A percentile compares a stretch with the other conserved stretches of the same genome.
These are phyloP conservation scores for Ramalina intermedia DNA, from an alignment of 495 filamentous ascomycete species.

Conservation along the genomic window DNA sequence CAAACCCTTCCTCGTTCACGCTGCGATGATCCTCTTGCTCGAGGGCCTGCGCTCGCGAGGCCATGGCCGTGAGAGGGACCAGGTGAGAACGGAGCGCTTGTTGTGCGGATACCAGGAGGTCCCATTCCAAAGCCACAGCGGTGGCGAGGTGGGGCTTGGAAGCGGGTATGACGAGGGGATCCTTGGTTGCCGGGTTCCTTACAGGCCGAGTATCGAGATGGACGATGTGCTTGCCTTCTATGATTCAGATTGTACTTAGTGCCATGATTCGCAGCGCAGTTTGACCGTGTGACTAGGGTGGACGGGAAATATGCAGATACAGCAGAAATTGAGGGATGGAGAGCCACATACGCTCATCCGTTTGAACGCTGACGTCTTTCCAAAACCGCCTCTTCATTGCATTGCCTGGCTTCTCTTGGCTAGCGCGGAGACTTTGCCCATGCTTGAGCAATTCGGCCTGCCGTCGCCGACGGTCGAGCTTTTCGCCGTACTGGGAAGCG, in stretches of 20 bases:
- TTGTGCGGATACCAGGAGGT: conserved; percentile 59
- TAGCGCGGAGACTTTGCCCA: conserved; percentile 29
- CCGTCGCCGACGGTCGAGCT: conserved; percentile 38
- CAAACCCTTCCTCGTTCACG: conserved; percentile 7
- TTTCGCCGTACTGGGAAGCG: conserved; percentile 33
- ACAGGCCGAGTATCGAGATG: conserved; percentile 70
- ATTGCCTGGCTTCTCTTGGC: conserved; percentile 23
- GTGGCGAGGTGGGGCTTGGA: conserved; percentile 72
- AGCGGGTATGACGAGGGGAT: conserved; percentile 53
- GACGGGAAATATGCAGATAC: neutral
- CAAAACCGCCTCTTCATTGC: conserved; percentile 62
- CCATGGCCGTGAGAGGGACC: conserved; percentile 79
- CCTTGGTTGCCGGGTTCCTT: conserved; percentile 55
- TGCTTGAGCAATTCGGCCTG: conserved; percentile 37
- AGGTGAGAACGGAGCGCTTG: conserved; percentile 67
- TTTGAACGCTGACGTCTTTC: conserved; percentile 59
- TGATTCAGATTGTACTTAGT: neutral
- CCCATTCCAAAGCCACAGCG: conserved; percentile 86
- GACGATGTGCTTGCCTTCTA: conserved; percentile 51
- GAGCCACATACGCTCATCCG: conserved; percentile 30
- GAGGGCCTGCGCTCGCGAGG: conserved; percentile 69
- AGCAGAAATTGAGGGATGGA: neutral
- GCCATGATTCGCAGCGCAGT: too few species aligned
- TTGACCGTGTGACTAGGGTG: too few species aligned
- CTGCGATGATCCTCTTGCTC: conserved; percentile 36